Conservation (phyloP, 371 early-diverging fungal genomes). For the Mucor velutinosus region DNA sequence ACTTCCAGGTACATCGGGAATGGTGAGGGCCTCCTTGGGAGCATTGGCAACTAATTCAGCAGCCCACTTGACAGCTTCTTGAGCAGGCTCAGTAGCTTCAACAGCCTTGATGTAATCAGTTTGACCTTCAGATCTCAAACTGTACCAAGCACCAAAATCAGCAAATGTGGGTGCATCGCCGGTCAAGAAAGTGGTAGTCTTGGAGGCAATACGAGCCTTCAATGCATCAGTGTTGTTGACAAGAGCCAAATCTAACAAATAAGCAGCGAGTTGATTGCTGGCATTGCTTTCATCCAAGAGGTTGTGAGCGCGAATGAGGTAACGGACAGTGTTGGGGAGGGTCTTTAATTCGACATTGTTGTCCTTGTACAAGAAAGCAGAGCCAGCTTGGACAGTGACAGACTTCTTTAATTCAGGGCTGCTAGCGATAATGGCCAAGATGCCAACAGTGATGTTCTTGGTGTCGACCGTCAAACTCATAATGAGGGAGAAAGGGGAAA, state of each 20-base stretch:
- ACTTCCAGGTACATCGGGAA: slow-evolving; percentile 41
- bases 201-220: slow-evolving; percentile 7
- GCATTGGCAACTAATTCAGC: slow-evolving; percentile 22
- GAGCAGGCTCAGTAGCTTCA: slow-evolving; percentile 32
- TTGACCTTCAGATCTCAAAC: slow-evolving; percentile 39
- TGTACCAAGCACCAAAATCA: slow-evolving; percentile 53
- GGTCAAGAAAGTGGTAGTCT: slow-evolving; percentile 38
- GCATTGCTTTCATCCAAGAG: slow-evolving; percentile 25
- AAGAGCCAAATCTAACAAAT: slow-evolving; percentile 23
- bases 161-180: slow-evolving; percentile 39
- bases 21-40: slow-evolving; percentile 17
- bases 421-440: slow-evolving; percentile 37
- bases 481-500: background rate
- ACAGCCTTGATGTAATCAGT: slow-evolving; percentile 33
- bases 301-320: slow-evolving; percentile 21
- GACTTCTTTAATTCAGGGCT: slow-evolving; percentile 6
- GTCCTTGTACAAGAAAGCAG: slow-evolving; percentile 14
- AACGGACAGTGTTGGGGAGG: slow-evolving; percentile 16
- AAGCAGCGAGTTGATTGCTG: slow-evolving; percentile 22
- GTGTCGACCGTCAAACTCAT: slow-evolving; percentile 41
- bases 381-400: slow-evolving; percentile 15
- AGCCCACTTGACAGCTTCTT: slow-evolving; percentile 40
- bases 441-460: slow-evolving; percentile 46
- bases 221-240: slow-evolving; percentile 9
- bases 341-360: slow-evolving; percentile 8